A percentile compares a stretch with the other conserved stretches of the same genome.
These are phyloP conservation scores for Cercospora canescens DNA, from an alignment of 2,329 filamentous ascomycete genomes.

Conservation along the genomic window DNA sequence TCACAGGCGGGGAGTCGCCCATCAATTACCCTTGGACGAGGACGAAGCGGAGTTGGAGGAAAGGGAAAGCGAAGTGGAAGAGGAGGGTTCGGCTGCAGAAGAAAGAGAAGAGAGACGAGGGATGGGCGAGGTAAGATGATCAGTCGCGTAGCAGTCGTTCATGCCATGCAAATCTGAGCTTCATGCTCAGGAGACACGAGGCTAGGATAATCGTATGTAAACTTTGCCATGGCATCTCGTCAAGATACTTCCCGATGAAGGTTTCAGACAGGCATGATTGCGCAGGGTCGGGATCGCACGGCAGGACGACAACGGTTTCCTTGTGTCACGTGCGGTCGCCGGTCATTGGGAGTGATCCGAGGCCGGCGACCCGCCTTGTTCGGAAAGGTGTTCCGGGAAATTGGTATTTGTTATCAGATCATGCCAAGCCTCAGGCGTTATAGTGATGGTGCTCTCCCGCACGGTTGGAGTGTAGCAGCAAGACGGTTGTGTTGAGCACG, in stretches of 20 bases:
- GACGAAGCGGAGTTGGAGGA: constrained; percentile 29
- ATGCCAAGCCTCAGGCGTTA: background rate
- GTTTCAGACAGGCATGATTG: background rate
- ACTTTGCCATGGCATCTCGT: background rate
- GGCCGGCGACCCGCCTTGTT: background rate
- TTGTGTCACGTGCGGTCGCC: background rate
- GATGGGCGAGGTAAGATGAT: background rate
- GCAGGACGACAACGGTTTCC: background rate
- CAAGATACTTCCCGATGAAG: background rate
- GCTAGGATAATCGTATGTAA: background rate
- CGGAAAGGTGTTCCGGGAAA: background rate
- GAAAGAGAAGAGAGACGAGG: constrained; percentile 4
- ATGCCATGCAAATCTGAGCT: background rate
- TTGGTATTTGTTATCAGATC: background rate
- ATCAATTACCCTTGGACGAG: constrained; percentile 49
- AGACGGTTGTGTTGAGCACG: background rate
- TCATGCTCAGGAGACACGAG: background rate
- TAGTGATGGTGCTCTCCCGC: background rate
- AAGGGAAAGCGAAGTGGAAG: constrained; percentile 30
- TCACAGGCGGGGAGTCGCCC: constrained; percentile 51
- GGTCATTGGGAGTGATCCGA: background rate
- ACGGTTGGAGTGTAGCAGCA: background rate
- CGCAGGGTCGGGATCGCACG: background rate
- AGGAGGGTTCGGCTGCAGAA: constrained; percentile 20
- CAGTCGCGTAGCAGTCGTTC: background rate